Base-by-base conservation (phyloP, 2,329 filamentous ascomycete genomes). In the Ceratocystis cubensis region DNA sequence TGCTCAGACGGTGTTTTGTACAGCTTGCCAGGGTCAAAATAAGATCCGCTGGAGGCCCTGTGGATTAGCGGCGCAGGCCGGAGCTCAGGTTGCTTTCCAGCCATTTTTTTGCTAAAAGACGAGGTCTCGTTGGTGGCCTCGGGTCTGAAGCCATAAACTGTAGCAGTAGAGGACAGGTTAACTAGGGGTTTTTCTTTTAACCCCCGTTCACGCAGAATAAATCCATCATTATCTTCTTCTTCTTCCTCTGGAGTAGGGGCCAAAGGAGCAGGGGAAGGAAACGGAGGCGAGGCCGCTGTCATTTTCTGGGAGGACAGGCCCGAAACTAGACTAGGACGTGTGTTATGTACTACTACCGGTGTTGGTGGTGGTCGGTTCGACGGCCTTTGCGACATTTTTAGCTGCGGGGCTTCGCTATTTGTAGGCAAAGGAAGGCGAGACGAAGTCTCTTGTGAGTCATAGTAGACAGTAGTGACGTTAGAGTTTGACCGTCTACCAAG, bases 31-130 rank as follows among this genome's bases (percentile, higher is more conserved):
- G 53, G 33, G 28, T 41, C 17, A 30, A 30, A 59, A 48, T 33
- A 63, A 5, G 45, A 15, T 5, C 56, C 65, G 20, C 53, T 66
- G 10, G 44, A 46, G 7, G 65, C 61, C 41, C 65, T 46, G 45
- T 66, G 57, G 2, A 63, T 63, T 1, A 53, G 30, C 5, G 65
- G 65, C 4, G 59, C 45, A 13, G 46, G 59, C 30, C 46, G 50
- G 10, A 70, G 70, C 4, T 70, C 75, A 8, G 79, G 78, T 61
- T 76, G 78, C 69, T 83, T 83, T 2, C 80, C 81, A 10, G 77
- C 75, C 25, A 79, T 77, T 70, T 81, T 82, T 17, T 76, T 74
- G 69, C 78, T 81, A 65, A 75, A 61, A 1, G 66, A 68, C 17
- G 64, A 65, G 2, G 7, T 37, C n/a, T 22, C 25, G 13, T 44